Base-by-base conservation (phyloP, 345 rosid species). In the Noccaea bulbosa region DNA sequence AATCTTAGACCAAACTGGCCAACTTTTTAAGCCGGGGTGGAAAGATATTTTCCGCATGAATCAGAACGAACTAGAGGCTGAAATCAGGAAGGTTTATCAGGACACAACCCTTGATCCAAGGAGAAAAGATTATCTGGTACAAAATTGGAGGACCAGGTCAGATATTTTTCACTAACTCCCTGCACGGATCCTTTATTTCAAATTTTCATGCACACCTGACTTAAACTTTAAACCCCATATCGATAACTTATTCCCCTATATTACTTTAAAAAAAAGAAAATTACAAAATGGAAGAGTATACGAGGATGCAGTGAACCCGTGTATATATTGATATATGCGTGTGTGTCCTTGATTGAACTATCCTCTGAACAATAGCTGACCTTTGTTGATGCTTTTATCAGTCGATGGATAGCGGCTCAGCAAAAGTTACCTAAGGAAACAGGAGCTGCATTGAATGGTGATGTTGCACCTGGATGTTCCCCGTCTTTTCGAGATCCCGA, bases 11-110 rank as follows among this genome's bases (percentile, higher is more conserved):
- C 91, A 84, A 50, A 77, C 70, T 71, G 90, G 86, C 75, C 84
- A 74, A 62, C 88, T 81, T 80, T 93, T 93, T 84, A 90, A 90
- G 85, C 98, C 98, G 68, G 98, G 98, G 32, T 87, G 97, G 97
- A 88, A 88, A 66, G 97, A 90, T 81, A 93, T 93, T 38, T 93
- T 93, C 69, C 88, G 92, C 73, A 90, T 90, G 96, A 90, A 90
- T 78, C 93, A 90, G 78, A 90, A 85, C 80, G 96, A 90, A 70
- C 90, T 90, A 58, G 96, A 90, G 81, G 89, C 91, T 58, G 96
- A 90, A 80, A 87, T 90, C 67, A 82, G 93, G 79, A 88, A 88
- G 73, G 93, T 90, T 74, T 90, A 89, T 62, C 88, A 86, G 72
- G 96, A 90, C 85, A 74, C 91, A 56, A 83, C 96, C 76, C 96